Percentiles rank a stretch among this genome's conserved stretches.
Conservation (phyloP, 768 basidiomycete species). For the Suillus luteus region DNA sequence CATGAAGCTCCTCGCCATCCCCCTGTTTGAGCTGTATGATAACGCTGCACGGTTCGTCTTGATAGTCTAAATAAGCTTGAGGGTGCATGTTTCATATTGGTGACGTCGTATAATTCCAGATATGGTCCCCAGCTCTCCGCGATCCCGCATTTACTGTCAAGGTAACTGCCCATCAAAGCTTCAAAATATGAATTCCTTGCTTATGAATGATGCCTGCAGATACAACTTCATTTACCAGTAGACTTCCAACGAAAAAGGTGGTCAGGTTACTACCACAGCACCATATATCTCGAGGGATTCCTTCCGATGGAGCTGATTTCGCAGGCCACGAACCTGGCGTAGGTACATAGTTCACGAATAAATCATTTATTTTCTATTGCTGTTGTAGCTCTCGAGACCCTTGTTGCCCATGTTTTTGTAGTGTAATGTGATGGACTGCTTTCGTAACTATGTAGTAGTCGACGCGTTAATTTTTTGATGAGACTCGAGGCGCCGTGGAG, state of each 20-base stretch:
- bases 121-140: slow-evolving; percentile 95
- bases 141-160: slow-evolving; percentile 88
- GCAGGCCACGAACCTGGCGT: neutral
- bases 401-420: slow-evolving; percentile 9
- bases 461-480: neutral
- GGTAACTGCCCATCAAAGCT: slow-evolving; percentile 43
- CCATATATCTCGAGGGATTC: slow-evolving; percentile 1
- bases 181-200: neutral
- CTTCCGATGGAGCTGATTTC: slow-evolving; percentile 14
- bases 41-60: slow-evolving; percentile 79
- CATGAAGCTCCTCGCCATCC: slow-evolving; percentile 97
- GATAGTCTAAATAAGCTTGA: neutral
- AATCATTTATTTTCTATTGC: slow-evolving; percentile 7
- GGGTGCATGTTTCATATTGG: slow-evolving; percentile 11
- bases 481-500: neutral
- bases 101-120: slow-evolving; percentile 31
- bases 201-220: slow-evolving; percentile 28
- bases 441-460: neutral
- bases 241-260: slow-evolving; percentile 7
- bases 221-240: slow-evolving; percentile 83
- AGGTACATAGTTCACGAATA: neutral
- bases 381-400: slow-evolving; percentile 9
- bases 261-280: neutral
- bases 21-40: slow-evolving; percentile 96
- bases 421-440: neutral